Percentiles rank a stretch among this genome's conserved stretches.
Evolutionary conservation across 108 stramenopile genomes (phyloP).

Genomic region (Pseudonitzschia pungens): DNA sequence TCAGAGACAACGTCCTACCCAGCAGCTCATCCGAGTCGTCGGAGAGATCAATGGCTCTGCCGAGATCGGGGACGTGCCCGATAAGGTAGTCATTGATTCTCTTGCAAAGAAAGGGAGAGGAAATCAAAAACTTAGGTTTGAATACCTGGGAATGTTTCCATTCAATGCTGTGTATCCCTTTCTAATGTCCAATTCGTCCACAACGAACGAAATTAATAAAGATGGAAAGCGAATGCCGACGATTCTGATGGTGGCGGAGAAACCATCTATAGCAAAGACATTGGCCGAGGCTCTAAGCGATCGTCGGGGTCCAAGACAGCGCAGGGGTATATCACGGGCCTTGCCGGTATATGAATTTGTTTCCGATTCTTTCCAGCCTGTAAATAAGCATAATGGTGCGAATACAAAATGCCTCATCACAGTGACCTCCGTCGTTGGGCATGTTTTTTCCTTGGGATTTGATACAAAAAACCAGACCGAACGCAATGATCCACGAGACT

Average conservation of each 20-base stretch:
- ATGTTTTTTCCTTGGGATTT: constrained; percentile 58
- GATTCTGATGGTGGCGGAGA: constrained; percentile 45
- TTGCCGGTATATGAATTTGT: constrained; percentile 32
- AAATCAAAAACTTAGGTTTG: constrained; percentile 28
- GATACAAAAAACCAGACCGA: constrained; percentile 50
- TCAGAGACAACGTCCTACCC: constrained; percentile 17
- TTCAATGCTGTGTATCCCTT: constrained; percentile 24
- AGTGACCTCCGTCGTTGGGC: constrained; percentile 72
- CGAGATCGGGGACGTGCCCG: constrained; percentile 16
- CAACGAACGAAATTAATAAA: background rate
- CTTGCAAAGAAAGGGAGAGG: constrained; percentile 12
- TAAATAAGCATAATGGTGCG: background rate
- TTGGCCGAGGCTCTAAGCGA: constrained; percentile 31
- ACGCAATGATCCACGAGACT: constrained; percentile 53
- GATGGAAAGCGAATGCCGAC: background rate
- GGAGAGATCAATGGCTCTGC: constrained; percentile 6
- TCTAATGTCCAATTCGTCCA: constrained; percentile 12
- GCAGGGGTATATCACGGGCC: constrained; percentile 34
- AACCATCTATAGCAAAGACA: constrained; percentile 40
- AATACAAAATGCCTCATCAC: constrained; percentile 18
- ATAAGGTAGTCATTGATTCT: background rate
- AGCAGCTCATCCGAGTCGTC: constrained; percentile 14
- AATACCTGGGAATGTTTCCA: constrained; percentile 31
- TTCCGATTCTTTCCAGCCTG: constrained; percentile 20
- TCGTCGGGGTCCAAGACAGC: constrained; percentile 21